Conservation (phyloP, 805 yeast genomes). For the Saturnispora saitoi region DNA sequence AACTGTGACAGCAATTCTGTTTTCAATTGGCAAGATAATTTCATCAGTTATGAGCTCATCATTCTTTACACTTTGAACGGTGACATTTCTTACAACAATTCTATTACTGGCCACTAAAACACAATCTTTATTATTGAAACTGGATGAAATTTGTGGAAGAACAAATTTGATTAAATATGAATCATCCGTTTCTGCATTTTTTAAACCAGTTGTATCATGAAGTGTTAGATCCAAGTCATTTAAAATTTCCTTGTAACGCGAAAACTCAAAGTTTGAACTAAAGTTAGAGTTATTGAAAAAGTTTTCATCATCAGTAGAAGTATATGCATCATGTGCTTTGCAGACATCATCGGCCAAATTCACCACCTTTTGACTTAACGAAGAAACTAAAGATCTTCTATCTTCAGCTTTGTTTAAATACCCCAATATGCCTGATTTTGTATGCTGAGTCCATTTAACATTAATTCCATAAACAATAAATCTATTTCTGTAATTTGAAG, state of each 20-base stretch:
- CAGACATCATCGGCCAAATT: constrained; percentile 25
- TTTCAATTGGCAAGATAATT: constrained; percentile 39
- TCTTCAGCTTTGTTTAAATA: constrained; percentile 35
- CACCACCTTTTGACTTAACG: constrained; percentile 25
- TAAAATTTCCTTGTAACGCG: constrained; percentile 22
- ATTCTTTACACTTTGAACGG: constrained; percentile 29
- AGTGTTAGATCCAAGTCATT: constrained; percentile 48
- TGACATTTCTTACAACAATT: constrained; percentile 45
- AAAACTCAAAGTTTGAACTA: constrained; percentile 13
- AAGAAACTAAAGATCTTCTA: constrained; percentile 23
- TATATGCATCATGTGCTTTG: constrained; percentile 9
- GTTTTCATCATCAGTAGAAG: neutral
- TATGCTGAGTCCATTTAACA: constrained; percentile 66
- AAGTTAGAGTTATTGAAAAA: constrained; percentile 5
- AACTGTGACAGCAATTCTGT: constrained; percentile 46
- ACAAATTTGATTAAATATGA: constrained; percentile 53
- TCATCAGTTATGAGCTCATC: constrained; percentile 35
- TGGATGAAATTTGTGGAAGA: constrained; percentile 72
- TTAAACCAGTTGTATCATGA: constrained; percentile 23
- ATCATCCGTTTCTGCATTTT: constrained; percentile 22
- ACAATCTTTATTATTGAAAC: constrained; percentile 38
- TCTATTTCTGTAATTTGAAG: constrained; percentile 41
- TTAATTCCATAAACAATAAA: constrained; percentile 69
- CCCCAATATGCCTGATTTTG: constrained; percentile 52
- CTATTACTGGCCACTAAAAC: constrained; percentile 49